These are phyloP conservation scores for Sicyos baderoa DNA, from an alignment of 306 rosid genomes.

Conservation along the genomic window DNA sequence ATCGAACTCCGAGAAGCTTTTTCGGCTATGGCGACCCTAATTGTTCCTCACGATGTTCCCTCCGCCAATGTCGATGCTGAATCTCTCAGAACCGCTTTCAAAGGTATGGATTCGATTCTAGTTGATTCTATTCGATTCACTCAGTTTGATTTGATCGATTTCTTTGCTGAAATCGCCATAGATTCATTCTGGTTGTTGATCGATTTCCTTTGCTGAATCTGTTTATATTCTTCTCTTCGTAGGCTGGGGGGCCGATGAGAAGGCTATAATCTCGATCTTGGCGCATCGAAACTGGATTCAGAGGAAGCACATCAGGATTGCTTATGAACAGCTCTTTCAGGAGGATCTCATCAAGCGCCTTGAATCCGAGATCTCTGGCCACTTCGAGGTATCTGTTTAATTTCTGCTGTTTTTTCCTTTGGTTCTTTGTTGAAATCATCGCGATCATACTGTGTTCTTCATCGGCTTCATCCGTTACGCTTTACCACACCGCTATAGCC, in stretches of 20 bases:
- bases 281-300: slow-evolving; percentile 58
- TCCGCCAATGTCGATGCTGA: slow-evolving; percentile 55
- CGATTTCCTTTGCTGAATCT: neutral
- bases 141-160: neutral
- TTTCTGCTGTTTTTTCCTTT: neutral
- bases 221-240: neutral
- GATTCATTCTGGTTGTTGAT: neutral
- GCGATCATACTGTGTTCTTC: neutral
- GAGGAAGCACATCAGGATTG: slow-evolving; percentile 51
- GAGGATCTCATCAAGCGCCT: slow-evolving; percentile 84
- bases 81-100: slow-evolving; percentile 39
- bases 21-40: slow-evolving; percentile 40
- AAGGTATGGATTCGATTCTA: slow-evolving; percentile 27
- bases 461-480: slow-evolving; percentile 1
- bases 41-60: slow-evolving; percentile 25
- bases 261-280: slow-evolving; percentile 45
- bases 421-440: neutral
- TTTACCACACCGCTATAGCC: neutral
- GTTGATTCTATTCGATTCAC: neutral
- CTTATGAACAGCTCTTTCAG: slow-evolving; percentile 42
- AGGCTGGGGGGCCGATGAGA: slow-evolving; percentile 89
- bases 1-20: neutral
- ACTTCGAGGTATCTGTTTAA: slow-evolving; percentile 64
- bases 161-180: neutral
- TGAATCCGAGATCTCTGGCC: slow-evolving; percentile 68